Base-by-base conservation (phyloP, 176 grass and related monocot species). In the Triticum timopheevii region DNA sequence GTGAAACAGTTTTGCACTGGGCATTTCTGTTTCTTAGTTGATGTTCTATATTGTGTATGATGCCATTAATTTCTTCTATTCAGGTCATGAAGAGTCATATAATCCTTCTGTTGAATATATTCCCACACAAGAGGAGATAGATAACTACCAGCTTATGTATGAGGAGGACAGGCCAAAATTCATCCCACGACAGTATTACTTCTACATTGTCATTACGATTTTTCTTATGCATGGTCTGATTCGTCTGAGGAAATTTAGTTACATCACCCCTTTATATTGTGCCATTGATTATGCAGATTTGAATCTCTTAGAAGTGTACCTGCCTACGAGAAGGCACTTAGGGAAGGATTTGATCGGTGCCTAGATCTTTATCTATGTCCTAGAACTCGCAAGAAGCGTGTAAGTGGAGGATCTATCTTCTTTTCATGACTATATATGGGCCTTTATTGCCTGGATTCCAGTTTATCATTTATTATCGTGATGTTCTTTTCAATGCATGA, bases 61-160 rank as follows among this genome's bases (percentile, higher is more conserved):
- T 85, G 64, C 7, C 24, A 61, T 80, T 72, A 33, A 71, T 86
- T 69, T 86, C 11, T 49, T 50, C 65, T 79, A 76, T 94, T 78
- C 68, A 99, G 97, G 97, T 67, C 97, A 99, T 84, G 97, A 99
- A 93, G 97, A 97, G 83, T 96, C 94, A 13, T 99, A 99, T 76
- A 99, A 99, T 88, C 94, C 97, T 89, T 96, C 97, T 35, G 45
- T 97, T 25, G 97, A 99, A 88, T 99, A 92, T 74, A 85, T 99
- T 82, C 97, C 97, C 81, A 99, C 97, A 20, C 90, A 92, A 96
- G 94, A 99, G 83, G 97, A 99, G 86, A 94, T 96, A 74, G 93
- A 96, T 80, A 89, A 92, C 0, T 99, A 99, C 78, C 94, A 97
- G 85, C 87, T 96, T 77, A 96, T 99, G 97, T 97, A 83, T 17